Conservation (phyloP, 805 yeast species). For the Candida boleticola region DNA sequence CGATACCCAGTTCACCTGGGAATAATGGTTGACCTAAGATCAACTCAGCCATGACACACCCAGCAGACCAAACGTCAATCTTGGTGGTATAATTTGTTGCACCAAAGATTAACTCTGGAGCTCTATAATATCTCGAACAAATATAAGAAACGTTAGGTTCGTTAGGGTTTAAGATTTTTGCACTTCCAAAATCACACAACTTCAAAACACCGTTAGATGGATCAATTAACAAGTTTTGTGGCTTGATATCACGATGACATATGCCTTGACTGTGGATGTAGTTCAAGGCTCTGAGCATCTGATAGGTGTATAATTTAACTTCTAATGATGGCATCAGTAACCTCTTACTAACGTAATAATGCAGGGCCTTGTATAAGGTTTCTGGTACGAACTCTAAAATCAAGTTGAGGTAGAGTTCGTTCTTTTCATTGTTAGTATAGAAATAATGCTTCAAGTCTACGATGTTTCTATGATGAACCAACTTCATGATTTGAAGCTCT, state of each 20-base stretch:
- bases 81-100: conserved; percentile 95
- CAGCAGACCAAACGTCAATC: conserved; percentile 96
- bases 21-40: conserved; percentile 93
- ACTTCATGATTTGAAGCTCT: conserved; percentile 93
- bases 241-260: conserved; percentile 93
- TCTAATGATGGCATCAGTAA: conserved; percentile 85
- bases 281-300: conserved; percentile 73
- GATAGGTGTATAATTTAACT: conserved; percentile 79
- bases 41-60: conserved; percentile 97
- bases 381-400: conserved; percentile 95
- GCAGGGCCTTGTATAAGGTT: conserved; percentile 86
- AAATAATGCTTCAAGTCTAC: conserved; percentile 86
- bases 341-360: conserved; percentile 72
- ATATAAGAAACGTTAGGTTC: conserved; percentile 97
- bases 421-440: conserved; percentile 69
- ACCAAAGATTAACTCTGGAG: conserved; percentile 97
- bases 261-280: conserved; percentile 75
- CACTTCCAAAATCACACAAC: conserved; percentile 95
- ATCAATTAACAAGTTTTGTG: conserved; percentile 84
- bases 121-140: conserved; percentile 94
- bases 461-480: conserved; percentile 80
- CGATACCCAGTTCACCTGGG: conserved; percentile 98
- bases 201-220: conserved; percentile 82
- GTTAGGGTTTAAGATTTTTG: conserved; percentile 81
- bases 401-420: conserved; percentile 82